Conservation (phyloP, 164 flowering plant genomes). For the Warburgia ugandensis region DNA sequence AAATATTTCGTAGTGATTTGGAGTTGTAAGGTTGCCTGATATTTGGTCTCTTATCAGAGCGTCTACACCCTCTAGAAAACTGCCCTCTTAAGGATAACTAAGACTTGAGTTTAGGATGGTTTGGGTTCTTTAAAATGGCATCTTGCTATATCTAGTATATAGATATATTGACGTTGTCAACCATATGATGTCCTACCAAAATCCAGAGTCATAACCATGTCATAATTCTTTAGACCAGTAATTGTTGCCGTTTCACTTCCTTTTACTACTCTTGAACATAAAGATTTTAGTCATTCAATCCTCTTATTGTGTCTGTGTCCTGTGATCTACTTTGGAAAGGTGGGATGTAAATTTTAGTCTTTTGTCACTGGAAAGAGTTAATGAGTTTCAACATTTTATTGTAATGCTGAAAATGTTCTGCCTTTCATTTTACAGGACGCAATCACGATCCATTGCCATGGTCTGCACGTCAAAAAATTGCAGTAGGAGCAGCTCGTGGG, state of each 20-base stretch:
- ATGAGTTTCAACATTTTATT: not conserved
- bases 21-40: too few species aligned
- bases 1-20: too few species aligned
- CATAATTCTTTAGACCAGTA: not conserved
- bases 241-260: not conserved
- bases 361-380: not conserved
- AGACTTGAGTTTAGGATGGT: too few species aligned
- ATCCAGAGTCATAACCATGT: not conserved
- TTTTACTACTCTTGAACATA: not conserved
- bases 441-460: conserved; percentile 44
- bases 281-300: not conserved
- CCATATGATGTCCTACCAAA: too few species aligned
- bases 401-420: not conserved
- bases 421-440: conserved; percentile 32
- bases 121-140: not conserved
- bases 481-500: conserved; percentile 95
- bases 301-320: not conserved
- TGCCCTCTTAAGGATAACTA: too few species aligned
- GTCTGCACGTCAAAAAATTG: conserved; percentile 85
- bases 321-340: not conserved
- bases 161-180: too few species aligned
- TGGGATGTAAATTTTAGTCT: too few species aligned
- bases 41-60: too few species aligned
- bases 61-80: too few species aligned
- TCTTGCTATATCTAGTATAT: too few species aligned